phyloP scores from a whole-genome alignment of 805 yeast species.

The Kazachstania taianensis region DNA sequence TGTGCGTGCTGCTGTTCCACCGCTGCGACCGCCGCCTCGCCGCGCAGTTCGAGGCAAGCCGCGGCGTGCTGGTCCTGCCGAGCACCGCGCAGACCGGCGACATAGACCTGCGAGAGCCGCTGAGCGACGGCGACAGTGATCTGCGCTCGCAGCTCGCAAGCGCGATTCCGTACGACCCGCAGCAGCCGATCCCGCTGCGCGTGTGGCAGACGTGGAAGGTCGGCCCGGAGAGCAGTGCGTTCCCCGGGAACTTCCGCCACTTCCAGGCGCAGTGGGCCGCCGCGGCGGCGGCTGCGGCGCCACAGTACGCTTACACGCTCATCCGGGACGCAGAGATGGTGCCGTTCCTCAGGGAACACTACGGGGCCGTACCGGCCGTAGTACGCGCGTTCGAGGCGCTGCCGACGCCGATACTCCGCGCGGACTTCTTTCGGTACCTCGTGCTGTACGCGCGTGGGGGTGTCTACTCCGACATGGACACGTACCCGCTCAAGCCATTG shows the following conservation, averaged over 20 bases:
- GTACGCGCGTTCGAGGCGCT: slow-evolving; percentile 60
- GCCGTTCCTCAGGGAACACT: slow-evolving; percentile 46
- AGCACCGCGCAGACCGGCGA: slow-evolving; percentile 18
- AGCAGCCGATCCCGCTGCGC: slow-evolving; percentile 56
- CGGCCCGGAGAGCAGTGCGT: slow-evolving; percentile 42
- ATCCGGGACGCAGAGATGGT: slow-evolving; percentile 61
- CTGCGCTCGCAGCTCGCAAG: slow-evolving; percentile 44
- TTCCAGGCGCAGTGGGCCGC: slow-evolving; percentile 51
- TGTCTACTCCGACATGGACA: slow-evolving; percentile 85
- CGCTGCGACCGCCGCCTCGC: no score
- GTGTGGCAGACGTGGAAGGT: slow-evolving; percentile 96
- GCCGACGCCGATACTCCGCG: slow-evolving; percentile 78
- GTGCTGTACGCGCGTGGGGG: slow-evolving; percentile 88
- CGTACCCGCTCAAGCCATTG: slow-evolving; percentile 47
- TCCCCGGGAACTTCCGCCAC: slow-evolving; percentile 43
- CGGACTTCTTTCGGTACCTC: slow-evolving; percentile 88
- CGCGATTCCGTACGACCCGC: slow-evolving; percentile 66
- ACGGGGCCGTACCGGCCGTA: slow-evolving; percentile 65
- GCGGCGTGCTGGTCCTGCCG: no score
- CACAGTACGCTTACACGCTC: no score
- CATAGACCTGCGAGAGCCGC: slow-evolving; percentile 13
- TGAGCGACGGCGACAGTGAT: not conserved
- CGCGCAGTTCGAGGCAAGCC: no score
- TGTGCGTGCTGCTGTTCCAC: no score
- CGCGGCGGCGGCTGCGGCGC: slow-evolving; percentile 4